A percentile compares a stretch with the other conserved stretches of the same genome.
These are phyloP conservation scores for Trichocladium uniseriatum DNA, from an alignment of 495 filamentous ascomycete genomes.

Conservation along the genomic window DNA sequence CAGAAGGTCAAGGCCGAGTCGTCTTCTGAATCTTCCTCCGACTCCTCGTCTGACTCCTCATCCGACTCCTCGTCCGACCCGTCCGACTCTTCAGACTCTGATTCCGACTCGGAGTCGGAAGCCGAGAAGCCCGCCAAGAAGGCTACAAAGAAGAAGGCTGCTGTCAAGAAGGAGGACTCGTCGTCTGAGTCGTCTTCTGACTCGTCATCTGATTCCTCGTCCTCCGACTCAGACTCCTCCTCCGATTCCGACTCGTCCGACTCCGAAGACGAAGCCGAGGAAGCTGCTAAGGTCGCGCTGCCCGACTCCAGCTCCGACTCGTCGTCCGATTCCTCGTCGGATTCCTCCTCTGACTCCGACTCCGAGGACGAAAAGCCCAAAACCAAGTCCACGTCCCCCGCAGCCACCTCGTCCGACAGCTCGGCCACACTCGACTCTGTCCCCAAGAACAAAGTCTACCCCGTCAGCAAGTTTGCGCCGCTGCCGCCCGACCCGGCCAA, in stretches of 20 bases:
- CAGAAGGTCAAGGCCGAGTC: conserved; percentile 27
- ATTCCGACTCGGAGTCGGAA: conserved; percentile 22
- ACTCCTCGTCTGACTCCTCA: conserved; percentile 31
- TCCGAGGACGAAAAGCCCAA: conserved; percentile 26
- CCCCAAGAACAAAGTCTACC: conserved; percentile 30
- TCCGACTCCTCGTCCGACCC: conserved; percentile 30
- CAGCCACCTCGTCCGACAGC: conserved; percentile 23
- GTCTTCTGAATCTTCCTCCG: conserved; percentile 33
- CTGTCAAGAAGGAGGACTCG: conserved; percentile 4
- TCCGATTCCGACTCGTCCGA: conserved; percentile 26
- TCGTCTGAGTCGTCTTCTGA: conserved; percentile 29
- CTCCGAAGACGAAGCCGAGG: conserved; percentile 19
- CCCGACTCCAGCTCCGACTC: no score
- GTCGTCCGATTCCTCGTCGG: conserved; percentile 5
- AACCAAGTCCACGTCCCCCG: conserved; percentile 11
- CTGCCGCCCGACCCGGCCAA: conserved; percentile 44
- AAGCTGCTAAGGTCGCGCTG: conserved; percentile 10
- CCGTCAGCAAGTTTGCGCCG: conserved; percentile 29
- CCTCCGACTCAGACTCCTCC: conserved; percentile 38
- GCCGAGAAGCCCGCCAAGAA: conserved; percentile 15
- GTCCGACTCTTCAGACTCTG: conserved; percentile 35
- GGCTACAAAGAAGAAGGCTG: conserved; percentile 23
- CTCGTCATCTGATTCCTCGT: conserved; percentile 6
- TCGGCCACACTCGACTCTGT: conserved; percentile 31
- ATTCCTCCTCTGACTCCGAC: conserved; percentile 15